Evolutionary conservation across 306 rosid species (phyloP), one percentile per base, ranked within the genome.

Genomic region (Vigna trinervia): DNA sequence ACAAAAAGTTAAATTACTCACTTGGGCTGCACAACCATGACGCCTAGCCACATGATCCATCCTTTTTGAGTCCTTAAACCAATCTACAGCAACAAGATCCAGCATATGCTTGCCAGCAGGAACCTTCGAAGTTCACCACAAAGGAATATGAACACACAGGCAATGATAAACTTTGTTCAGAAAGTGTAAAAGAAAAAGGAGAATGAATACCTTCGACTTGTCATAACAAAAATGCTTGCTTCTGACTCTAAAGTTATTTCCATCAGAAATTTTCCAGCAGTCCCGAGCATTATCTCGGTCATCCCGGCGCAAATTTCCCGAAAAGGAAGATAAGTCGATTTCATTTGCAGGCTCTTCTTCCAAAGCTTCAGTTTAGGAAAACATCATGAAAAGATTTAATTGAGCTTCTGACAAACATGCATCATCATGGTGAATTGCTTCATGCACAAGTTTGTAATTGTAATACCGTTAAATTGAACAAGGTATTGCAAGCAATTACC

Each of bases 41-140:
- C 97, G 97, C 85, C 82, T 81, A 74, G 89, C 97, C 84, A 95
- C 97, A 75, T 95, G 99, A 80, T 95, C 99, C 89, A 95, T 95
- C 85, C 97, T 88, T 86, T 95, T 95, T 23, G 96, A 85, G 85
- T 92, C 99, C 89, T 91, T 95, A 79, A 95, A 91, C 99, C 99
- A 95, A 86, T 95, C 99, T 71, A 95, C 99, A 45, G 99, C 94
- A 74, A 92, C 96, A 1, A 95, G 99, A 89, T 95, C 99, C 90
- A 92, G 87, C 43, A 95, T 57, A 86, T 90, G 99, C 81, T 95
- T 95, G 46, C 99, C 99, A 1, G 99, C 99, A 75, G 94, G 96
- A 79, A 89, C 87, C 99, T 95, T 81, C 36, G 78, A 77, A 81
- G 56, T 75, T 79, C 36, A 75, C 58, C 82, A 64, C 60, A 71